Conservation (phyloP, 2,329 filamentous ascomycete species). For the Neospermospora avenae region DNA sequence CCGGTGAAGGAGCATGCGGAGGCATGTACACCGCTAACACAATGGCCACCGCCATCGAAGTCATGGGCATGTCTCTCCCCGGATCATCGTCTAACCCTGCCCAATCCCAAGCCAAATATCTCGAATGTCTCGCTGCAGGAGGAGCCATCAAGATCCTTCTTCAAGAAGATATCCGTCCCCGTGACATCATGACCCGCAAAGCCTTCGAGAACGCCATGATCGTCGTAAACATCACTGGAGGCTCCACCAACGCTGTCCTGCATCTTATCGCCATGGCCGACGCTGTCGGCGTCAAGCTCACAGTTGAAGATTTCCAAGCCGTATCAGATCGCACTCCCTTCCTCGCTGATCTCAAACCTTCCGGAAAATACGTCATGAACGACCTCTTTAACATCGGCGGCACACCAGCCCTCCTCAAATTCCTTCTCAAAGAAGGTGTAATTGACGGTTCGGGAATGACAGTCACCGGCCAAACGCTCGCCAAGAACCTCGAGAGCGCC, state of each 20-base stretch:
- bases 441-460: slow-evolving; percentile 59
- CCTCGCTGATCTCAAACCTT: slow-evolving; percentile 80
- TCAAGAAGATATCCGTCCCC: slow-evolving; percentile 71
- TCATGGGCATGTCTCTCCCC: slow-evolving; percentile 74
- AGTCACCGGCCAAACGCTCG: slow-evolving; percentile 56
- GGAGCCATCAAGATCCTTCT: slow-evolving; percentile 72
- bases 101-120: slow-evolving; percentile 66
- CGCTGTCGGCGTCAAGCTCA: slow-evolving; percentile 75
- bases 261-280: slow-evolving; percentile 83
- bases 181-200: slow-evolving; percentile 74
- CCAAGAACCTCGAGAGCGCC: slow-evolving; percentile 55
- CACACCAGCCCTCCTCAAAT: slow-evolving; percentile 55
- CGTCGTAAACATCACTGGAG: slow-evolving; percentile 76
- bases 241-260: slow-evolving; percentile 82
- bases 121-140: slow-evolving; percentile 71
- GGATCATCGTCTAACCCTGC: slow-evolving; percentile 79
- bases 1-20: slow-evolving; percentile 78
- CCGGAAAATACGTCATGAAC: slow-evolving; percentile 60
- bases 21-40: slow-evolving; percentile 83
- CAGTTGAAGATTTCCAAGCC: slow-evolving; percentile 81
- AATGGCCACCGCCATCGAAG: slow-evolving; percentile 71
- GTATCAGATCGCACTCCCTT: slow-evolving; percentile 77
- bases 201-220: slow-evolving; percentile 86
- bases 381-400: slow-evolving; percentile 55
- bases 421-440: slow-evolving; percentile 54